phyloP scores from a whole-genome alignment of 2,329 filamentous ascomycete genomes.

The Periconia macrospinosa region DNA sequence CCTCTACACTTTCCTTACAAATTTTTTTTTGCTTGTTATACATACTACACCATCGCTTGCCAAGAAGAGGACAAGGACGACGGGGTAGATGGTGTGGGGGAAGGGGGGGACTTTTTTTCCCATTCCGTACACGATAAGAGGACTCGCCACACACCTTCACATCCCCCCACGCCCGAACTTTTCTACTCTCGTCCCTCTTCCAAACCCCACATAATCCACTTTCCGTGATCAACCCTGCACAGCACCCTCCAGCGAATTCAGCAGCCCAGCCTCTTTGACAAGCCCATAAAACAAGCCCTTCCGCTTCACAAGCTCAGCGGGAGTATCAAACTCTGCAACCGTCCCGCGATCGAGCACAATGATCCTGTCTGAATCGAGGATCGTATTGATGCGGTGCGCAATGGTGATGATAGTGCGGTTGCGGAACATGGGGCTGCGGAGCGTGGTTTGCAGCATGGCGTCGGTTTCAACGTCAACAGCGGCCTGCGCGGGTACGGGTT shows the following conservation, averaged over 20 bases:
- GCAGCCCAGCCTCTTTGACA: conserved; percentile 85
- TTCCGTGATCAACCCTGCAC: conserved; percentile 7
- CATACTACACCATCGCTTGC: too few relatives aligned
- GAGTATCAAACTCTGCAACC: conserved; percentile 91
- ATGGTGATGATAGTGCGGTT: conserved; percentile 98
- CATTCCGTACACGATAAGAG: too few relatives aligned
- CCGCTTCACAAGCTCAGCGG: conserved; percentile 72
- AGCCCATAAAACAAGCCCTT: conserved; percentile 85
- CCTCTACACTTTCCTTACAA: too few relatives aligned
- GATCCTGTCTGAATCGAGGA: conserved; percentile 84
- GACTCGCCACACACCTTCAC: too few relatives aligned
- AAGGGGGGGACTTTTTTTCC: too few relatives aligned
- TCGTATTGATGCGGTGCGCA: conserved; percentile 97
- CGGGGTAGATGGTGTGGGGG: too few relatives aligned
- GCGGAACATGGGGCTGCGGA: conserved; percentile 71
- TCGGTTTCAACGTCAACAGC: conserved; percentile 72
- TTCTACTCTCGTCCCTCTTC: too few relatives aligned
- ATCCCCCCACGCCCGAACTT: too few relatives aligned
- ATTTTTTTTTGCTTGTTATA: too few relatives aligned
- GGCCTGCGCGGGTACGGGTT: conserved; percentile 47
- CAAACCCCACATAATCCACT: too few relatives aligned
- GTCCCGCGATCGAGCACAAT: conserved; percentile 89
- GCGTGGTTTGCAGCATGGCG: conserved; percentile 64
- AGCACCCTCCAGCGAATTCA: conserved; percentile 38
- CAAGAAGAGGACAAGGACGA: too few relatives aligned